These are phyloP conservation scores for Penicillium sp. DNA, from an alignment of 2,329 filamentous ascomycete genomes.

Conservation along the genomic window DNA sequence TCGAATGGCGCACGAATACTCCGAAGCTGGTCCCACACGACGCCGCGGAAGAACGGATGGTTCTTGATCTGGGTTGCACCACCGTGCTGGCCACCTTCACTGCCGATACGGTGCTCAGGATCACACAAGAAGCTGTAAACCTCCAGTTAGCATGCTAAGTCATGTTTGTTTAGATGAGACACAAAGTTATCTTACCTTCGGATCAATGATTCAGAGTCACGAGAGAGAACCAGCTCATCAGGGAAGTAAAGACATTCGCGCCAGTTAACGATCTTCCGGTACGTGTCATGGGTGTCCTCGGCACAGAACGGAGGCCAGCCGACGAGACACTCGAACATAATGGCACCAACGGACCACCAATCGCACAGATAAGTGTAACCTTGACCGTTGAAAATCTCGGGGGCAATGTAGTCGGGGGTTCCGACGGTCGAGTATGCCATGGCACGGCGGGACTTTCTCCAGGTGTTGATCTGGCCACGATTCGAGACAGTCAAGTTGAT, in stretches of 20 bases:
- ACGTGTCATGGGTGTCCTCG: conserved; percentile 94
- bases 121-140: conserved; percentile 78
- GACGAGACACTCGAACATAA: conserved; percentile 99
- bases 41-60: conserved; percentile 94
- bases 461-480: conserved; percentile 96
- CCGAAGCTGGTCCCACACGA: conserved; percentile 88
- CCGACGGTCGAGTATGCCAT: conserved; percentile 98
- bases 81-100: conserved; percentile 53
- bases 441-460: conserved; percentile 89
- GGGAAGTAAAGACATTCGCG: conserved; percentile 93
- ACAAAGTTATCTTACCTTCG: conserved; percentile 60
- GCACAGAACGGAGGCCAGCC: conserved; percentile 99
- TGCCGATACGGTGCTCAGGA: conserved; percentile 83
- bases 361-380: conserved; percentile 97
- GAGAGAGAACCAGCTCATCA: conserved; percentile 82
- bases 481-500: conserved; percentile 98
- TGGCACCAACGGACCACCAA: conserved; percentile 98
- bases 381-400: conserved; percentile 94
- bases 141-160: conserved; percentile 23
- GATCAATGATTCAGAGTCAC: conserved; percentile 87
- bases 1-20: conserved; percentile 94
- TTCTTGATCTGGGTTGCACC: conserved; percentile 89
- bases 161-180: conserved; percentile 3
- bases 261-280: conserved; percentile 99
- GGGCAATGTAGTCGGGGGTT: conserved; percentile 96